Conservation (phyloP, 2,329 filamentous ascomycete species). For the Triangularia verruculosa region DNA sequence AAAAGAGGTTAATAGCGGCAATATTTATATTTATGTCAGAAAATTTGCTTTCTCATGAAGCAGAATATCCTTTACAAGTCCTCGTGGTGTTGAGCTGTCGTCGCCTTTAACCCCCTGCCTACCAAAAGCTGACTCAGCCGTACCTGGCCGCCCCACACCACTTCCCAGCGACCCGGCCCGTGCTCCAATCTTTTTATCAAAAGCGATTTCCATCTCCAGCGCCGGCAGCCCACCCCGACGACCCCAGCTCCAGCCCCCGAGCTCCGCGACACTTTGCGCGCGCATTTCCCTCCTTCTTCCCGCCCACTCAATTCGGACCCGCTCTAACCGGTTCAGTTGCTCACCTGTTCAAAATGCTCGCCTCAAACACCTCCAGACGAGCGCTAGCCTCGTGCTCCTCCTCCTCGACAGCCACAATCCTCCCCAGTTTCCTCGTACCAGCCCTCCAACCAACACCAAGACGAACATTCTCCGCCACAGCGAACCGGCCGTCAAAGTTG, state of each 20-base stretch:
- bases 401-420: conserved; percentile 48
- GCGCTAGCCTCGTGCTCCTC: conserved; percentile 42
- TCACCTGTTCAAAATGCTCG: conserved; percentile 55
- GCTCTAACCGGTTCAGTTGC: neutral
- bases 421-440: conserved; percentile 71
- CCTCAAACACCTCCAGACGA: conserved; percentile 55
- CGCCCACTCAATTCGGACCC: neutral
- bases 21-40: neutral
- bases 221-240: neutral
- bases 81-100: neutral
- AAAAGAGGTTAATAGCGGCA: no score
- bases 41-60: neutral
- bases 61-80: neutral
- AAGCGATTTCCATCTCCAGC: conserved; percentile 7
- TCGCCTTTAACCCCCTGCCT: neutral
- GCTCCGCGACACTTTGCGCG: neutral
- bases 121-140: conserved; percentile 2
- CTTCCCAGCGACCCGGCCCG: neutral
- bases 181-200: conserved; percentile 12
- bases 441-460: conserved; percentile 55
- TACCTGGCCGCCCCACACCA: neutral
- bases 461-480: conserved; percentile 69
- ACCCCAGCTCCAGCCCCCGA: neutral
- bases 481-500: conserved; percentile 72
- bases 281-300: neutral